Base-by-base conservation (phyloP, 331 rosid species). In the Pyrus hybrid region DNA sequence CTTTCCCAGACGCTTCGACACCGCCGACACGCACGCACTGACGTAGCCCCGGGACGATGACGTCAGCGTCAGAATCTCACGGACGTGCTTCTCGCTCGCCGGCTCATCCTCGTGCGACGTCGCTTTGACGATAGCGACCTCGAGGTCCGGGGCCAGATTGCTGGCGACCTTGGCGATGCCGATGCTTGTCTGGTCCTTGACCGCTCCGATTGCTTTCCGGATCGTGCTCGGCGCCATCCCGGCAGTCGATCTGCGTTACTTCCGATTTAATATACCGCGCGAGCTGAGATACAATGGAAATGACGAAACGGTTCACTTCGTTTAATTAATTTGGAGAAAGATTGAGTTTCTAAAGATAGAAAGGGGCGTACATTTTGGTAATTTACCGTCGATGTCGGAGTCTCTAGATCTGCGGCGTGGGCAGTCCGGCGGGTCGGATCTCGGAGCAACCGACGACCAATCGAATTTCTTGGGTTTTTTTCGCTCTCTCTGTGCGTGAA, bases 181-280 rank as follows among this genome's bases (percentile, higher is more conserved):
- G 29, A 94, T 94, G 77, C 97, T 92, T 16, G 99, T 94, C 86
- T 94, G 99, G 78, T 94, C 99, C 92, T 94, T 94, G 75, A 94
- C 89, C 29, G 89, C 99, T 28, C 99, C 99, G 64, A 94, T 92
- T 76, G 99, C 99, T 68, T 92, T 94, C 29, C 99, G 91, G 68
- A 94, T 92, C 83, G 97, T 92, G 76, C 87, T 94, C 78, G 89
- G 83, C 77, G 97, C 90, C 99, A 94, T 92, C 70, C 32, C 77
- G 57, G 78, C 70, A 51, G 64, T 26, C 58, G 75, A 68, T 33
- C 72, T 63, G 10, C 73, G 30, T 58, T 41, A 11, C 74, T 7
- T 56, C 53, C 23, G 30, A 21, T 43, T 2, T 41, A 41, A n/a
- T 21, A 41, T n/a, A n/a, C 5, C 9, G 53, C n/a, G 32, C 47